A percentile compares a stretch with the other conserved stretches of the same genome.
Evolutionary conservation across 1,284 basidiomycete genomes (phyloP).

Genomic region (Exsudoporus floridanus): DNA sequence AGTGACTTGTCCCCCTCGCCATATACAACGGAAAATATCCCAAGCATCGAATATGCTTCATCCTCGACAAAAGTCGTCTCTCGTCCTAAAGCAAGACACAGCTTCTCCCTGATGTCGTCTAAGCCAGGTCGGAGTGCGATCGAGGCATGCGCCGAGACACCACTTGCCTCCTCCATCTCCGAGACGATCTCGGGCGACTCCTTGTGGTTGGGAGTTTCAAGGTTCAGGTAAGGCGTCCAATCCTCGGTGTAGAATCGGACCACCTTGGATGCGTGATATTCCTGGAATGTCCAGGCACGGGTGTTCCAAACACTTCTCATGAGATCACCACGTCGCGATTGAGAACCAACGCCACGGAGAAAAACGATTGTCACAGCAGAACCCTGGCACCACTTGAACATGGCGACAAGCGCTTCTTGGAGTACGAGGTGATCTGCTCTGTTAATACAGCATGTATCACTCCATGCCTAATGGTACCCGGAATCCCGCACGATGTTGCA

Average conservation of each 20-base stretch:
- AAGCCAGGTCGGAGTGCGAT: not conserved
- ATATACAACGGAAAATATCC: not conserved
- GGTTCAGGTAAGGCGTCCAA: constrained; percentile 2
- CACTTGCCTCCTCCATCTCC: constrained; percentile 2
- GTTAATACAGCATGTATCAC: constrained; percentile 4
- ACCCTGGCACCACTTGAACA: constrained; percentile 10
- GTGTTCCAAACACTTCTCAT: constrained; percentile 5
- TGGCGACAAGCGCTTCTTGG: constrained; percentile 5
- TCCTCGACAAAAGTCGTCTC: not conserved
- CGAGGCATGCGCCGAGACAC: not conserved
- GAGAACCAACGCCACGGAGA: constrained; percentile 3
- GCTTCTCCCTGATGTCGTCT: not conserved
- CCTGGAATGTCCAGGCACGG: constrained; percentile 7
- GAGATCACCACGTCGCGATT: constrained; percentile 2
- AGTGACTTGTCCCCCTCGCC: not conserved
- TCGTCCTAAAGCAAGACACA: not conserved
- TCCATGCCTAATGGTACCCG: not conserved
- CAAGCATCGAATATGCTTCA: not conserved
- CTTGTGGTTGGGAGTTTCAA: constrained; percentile 1
- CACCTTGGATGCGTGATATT: not conserved
- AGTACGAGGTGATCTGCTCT: not conserved
- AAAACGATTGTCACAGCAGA: not conserved
- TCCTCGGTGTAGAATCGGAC: too few species aligned
- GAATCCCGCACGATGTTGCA: not conserved
- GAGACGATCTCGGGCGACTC: not conserved